Conservation (phyloP, 257 asterid genomes). For the Buddleja alternifolia region DNA sequence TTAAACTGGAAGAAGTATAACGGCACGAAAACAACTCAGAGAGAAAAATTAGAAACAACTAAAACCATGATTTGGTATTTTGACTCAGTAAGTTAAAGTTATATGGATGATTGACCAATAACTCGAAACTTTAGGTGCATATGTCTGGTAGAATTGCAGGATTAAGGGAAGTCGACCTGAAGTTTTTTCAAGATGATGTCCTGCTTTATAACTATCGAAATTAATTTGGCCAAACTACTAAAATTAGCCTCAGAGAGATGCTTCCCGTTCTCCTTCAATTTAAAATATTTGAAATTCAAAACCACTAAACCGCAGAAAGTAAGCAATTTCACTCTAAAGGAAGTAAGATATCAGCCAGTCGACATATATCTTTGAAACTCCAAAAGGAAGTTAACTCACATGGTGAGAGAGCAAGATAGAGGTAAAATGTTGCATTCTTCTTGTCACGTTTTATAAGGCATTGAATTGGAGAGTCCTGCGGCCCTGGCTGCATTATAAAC, state of each 20-base stretch:
- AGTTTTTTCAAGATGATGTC: slow-evolving; percentile 15
- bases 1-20: background rate
- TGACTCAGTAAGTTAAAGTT: slow-evolving; percentile 20
- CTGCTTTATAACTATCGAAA: slow-evolving; percentile 17
- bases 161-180: slow-evolving; percentile 14
- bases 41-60: background rate
- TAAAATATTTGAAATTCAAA: slow-evolving; percentile 6
- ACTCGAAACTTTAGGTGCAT: slow-evolving; percentile 18
- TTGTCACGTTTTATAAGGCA: slow-evolving; percentile 94
- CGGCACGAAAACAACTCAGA: slow-evolving; percentile 5
- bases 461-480: slow-evolving; percentile 73
- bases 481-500: slow-evolving; percentile 78
- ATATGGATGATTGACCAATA: slow-evolving; percentile 22
- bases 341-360: slow-evolving; percentile 4
- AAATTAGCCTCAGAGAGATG: no score
- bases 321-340: slow-evolving; percentile 2
- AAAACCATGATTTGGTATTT: slow-evolving; percentile 4
- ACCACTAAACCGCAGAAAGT: background rate
- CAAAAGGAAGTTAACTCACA: slow-evolving; percentile 51
- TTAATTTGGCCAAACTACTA: background rate
- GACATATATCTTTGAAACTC: slow-evolving; percentile 13
- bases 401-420: slow-evolving; percentile 82
- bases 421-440: slow-evolving; percentile 76
- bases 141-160: slow-evolving; percentile 3
- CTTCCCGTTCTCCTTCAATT: background rate